A percentile compares a stretch with the other conserved stretches of the same genome.
Evolutionary conservation across 352 stramenopile genomes (phyloP).

Genomic region (Phytophthora fragariae): DNA sequence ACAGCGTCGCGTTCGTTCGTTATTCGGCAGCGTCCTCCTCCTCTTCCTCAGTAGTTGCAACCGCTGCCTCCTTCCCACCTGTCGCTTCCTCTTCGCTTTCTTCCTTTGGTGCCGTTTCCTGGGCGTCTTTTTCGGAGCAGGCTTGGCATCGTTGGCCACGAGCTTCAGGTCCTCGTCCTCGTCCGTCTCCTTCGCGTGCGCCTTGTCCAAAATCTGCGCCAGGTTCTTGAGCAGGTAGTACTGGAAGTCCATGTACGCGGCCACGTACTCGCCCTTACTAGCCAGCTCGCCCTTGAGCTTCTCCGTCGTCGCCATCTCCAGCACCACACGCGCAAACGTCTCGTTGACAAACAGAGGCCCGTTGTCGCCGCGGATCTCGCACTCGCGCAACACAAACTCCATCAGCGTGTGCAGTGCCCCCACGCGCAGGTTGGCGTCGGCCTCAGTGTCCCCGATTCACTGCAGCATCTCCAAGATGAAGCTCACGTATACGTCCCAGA

Average conservation of each 20-base stretch:
- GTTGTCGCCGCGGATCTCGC: slow-evolving; percentile 47
- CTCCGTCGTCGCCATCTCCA: slow-evolving; percentile 64
- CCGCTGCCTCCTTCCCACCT: no score
- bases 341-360: slow-evolving; percentile 29
- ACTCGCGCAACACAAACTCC: slow-evolving; percentile 86
- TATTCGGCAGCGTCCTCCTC: no score
- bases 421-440: slow-evolving; percentile 76
- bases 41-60: no score
- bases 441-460: no score
- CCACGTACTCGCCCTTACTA: slow-evolving; percentile 87
- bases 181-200: slow-evolving; percentile 30
- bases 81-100: no score
- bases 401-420: slow-evolving; percentile 88
- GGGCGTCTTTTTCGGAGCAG: no score
- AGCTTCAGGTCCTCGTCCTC: slow-evolving; percentile 58
- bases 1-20: no score
- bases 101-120: no score
- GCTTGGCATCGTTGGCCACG: slow-evolving; percentile 49
- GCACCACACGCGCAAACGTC: slow-evolving; percentile 82
- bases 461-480: no score
- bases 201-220: slow-evolving; percentile 64
- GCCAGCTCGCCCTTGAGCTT: slow-evolving; percentile 86
- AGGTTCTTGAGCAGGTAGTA: slow-evolving; percentile 89
- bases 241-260: slow-evolving; percentile 86
- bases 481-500: slow-evolving; percentile 43